Base-by-base conservation (phyloP, 2,329 filamentous ascomycete genomes). In the Colletotrichum endophyticum region DNA sequence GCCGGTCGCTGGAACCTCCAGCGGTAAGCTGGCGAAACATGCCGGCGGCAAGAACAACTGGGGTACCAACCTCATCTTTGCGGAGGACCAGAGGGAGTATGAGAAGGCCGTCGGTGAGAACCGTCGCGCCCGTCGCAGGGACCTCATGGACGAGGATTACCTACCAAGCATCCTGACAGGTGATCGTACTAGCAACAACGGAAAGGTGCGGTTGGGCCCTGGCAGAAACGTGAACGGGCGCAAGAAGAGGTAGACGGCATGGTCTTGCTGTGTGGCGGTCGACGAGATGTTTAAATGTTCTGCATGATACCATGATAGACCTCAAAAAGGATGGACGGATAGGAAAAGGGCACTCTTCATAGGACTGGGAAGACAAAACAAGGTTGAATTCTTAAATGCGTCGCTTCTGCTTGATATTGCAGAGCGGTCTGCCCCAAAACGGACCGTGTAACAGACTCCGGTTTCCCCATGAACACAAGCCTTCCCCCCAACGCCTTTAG, bases 41-140 rank as follows among this genome's bases (percentile, higher is more conserved):
- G 89, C 85, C 59, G 93, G 92, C 2, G 96, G 96, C 2, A 94
- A 98, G 86, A 92, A 93, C 57, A 95, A 95, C 19, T 99, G 97
- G 95, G 96, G 96, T 12, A 90, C 91, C 56, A 92, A 94, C 44
- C 87, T 99, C 79, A 95, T 99, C 70, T 87, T 99, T 12, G 93
- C 96, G 0, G 96, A 98, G 86, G 97, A 99, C 84, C 97, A 99
- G 88, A 98, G 98, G 87, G 97, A 99, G 87, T 99, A 95, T 84
- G 84, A 91, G 57, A 88, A 90, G 78, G 93, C 93, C 70, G 84
- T 91, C 19, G 90, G 90, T 5, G 90, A 93, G 79, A 91, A 94
- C 82, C 91, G 90, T 80, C 91, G 94, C 80, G 88, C 87, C 70
- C 93, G 93, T 82, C 92, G 95, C 83, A 93, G 92, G 82, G 95